A percentile compares a stretch with the other conserved stretches of the same genome.
These are phyloP conservation scores for Verbena officinalis DNA, from an alignment of 257 asterid species.

Conservation along the genomic window DNA sequence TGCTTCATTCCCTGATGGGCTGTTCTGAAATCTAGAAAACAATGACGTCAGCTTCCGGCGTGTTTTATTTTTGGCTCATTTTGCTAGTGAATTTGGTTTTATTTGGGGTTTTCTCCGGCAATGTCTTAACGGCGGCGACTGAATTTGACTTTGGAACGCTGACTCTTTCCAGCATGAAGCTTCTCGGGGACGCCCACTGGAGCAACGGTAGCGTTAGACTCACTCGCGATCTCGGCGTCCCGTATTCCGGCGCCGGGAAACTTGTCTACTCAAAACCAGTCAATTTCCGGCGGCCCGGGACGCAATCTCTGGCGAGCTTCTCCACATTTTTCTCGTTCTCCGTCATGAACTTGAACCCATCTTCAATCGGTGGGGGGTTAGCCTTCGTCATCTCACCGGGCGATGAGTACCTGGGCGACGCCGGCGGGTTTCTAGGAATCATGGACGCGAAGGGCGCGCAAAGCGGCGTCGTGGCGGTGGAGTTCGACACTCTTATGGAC, in stretches of 20 bases:
- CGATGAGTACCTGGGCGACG: constrained; percentile 62
- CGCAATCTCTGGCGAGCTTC: constrained; percentile 50
- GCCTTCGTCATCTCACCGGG: constrained; percentile 76
- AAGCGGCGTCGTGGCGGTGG: constrained; percentile 65
- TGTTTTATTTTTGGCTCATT: neutral
- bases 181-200: constrained; percentile 83
- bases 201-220: constrained; percentile 66
- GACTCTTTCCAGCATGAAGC: constrained; percentile 60
- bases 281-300: constrained; percentile 57
- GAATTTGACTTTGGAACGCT: constrained; percentile 68
- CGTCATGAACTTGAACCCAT: constrained; percentile 63
- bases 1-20: constrained; percentile 30
- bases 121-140: constrained; percentile 20
- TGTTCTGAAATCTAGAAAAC: constrained; percentile 30
- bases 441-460: constrained; percentile 48
- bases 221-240: constrained; percentile 73
- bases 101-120: constrained; percentile 17
- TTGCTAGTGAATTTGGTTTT: constrained; percentile 19
- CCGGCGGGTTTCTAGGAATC: constrained; percentile 72
- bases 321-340: constrained; percentile 82
- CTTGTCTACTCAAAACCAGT: constrained; percentile 67
- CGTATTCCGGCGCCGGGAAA: constrained; percentile 80
- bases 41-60: constrained; percentile 53
- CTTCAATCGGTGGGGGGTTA: constrained; percentile 83
- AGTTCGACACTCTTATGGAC: constrained; percentile 83